Evolutionary conservation across 805 yeast genomes (phyloP).

Genomic region (Candida sonorensis): DNA sequence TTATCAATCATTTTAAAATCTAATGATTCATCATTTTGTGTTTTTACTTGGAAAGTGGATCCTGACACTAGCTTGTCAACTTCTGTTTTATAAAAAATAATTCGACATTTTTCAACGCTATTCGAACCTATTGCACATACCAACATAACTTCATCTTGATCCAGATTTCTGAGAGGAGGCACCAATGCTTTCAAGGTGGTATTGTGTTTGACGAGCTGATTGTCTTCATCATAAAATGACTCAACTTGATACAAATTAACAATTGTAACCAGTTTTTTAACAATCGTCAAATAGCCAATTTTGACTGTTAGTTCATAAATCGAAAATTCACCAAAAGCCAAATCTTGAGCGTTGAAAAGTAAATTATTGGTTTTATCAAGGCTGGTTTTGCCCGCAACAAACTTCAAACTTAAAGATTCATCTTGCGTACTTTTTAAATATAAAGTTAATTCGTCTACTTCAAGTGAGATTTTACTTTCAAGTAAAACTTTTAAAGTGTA

Average conservation of each 20-base stretch:
- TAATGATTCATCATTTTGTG: not conserved
- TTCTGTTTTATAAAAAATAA: slow-evolving; percentile 23
- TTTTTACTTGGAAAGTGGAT: slow-evolving; percentile 8
- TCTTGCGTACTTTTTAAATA: slow-evolving; percentile 5
- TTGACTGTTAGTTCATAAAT: slow-evolving; percentile 12
- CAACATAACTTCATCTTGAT: slow-evolving; percentile 22
- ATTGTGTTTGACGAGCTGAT: slow-evolving; percentile 7
- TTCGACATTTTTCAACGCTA: slow-evolving; percentile 6
- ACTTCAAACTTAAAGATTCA: slow-evolving; percentile 10
- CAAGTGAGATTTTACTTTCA: slow-evolving; percentile 19
- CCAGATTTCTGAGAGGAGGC: slow-evolving; percentile 19
- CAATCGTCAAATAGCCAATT: slow-evolving; percentile 18
- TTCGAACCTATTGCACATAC: slow-evolving; percentile 16
- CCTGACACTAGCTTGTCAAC: slow-evolving; percentile 20
- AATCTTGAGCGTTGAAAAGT: slow-evolving; percentile 11
- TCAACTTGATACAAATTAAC: slow-evolving; percentile 15
- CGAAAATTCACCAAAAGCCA: slow-evolving; percentile 17
- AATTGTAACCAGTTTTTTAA: slow-evolving; percentile 6
- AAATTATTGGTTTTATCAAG: slow-evolving; percentile 7
- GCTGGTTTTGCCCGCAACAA: slow-evolving; percentile 6
- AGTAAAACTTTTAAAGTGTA: slow-evolving; percentile 32
- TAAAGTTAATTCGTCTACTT: slow-evolving; percentile 12
- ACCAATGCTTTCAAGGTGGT: slow-evolving; percentile 14
- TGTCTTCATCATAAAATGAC: slow-evolving; percentile 7
- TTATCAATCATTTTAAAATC: slow-evolving; percentile 8